Conservation (phyloP, 1,284 basidiomycete genomes). For the Irpex rosettiformis region DNA sequence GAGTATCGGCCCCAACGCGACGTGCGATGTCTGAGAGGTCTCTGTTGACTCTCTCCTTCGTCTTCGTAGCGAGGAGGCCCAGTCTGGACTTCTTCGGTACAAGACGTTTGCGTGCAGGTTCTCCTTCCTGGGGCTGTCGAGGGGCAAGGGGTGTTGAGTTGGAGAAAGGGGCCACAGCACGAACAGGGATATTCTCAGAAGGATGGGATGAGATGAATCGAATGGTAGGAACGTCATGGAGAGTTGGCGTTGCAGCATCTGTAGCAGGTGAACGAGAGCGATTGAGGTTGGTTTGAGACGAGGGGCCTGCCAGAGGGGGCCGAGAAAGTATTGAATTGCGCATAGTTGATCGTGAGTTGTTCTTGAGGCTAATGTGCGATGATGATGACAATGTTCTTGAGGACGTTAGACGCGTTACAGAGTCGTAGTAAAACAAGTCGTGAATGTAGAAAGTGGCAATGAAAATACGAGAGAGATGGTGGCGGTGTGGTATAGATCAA, state of each 20-base stretch:
- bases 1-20: constrained; percentile 44
- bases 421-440: constrained; percentile 25
- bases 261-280: constrained; percentile 21
- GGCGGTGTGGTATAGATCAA: constrained; percentile 15
- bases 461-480: constrained; percentile 17
- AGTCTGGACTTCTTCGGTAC: constrained; percentile 77
- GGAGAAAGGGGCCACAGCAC: constrained; percentile 26
- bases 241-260: constrained; percentile 25
- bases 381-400: constrained; percentile 3
- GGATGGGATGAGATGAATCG: constrained; percentile 67
- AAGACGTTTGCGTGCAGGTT: constrained; percentile 45
- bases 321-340: constrained; percentile 33
- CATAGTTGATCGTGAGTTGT: constrained; percentile 20
- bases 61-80: constrained; percentile 40
- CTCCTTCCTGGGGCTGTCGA: constrained; percentile 27
- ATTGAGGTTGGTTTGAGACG: constrained; percentile 22
- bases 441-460: constrained; percentile 11
- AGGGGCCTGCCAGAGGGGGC: constrained; percentile 21
- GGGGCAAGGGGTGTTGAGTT: constrained; percentile 30
- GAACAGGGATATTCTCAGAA: constrained; percentile 42
- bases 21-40: constrained; percentile 59
- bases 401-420: neutral
- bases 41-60: constrained; percentile 29
- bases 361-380: neutral
- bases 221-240: constrained; percentile 51